phyloP scores from a whole-genome alignment of 1,284 basidiomycete genomes.

The Ceraceosorus guamensis region DNA sequence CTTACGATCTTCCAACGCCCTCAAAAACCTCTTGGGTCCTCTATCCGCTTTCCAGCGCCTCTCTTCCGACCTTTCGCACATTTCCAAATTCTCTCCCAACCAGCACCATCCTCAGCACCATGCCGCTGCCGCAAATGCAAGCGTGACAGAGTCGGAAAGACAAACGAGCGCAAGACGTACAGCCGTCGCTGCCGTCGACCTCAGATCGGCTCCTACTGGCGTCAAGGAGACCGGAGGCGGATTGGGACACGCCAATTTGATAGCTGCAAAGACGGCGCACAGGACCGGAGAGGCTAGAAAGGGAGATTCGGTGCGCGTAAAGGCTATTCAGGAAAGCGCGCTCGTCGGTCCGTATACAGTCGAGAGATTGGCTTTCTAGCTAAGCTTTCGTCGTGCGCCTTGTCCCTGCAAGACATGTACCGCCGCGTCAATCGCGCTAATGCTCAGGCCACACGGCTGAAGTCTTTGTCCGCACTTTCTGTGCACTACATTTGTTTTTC shows the following conservation, averaged over 20 bases:
- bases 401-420: too few relatives aligned
- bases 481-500: too few relatives aligned
- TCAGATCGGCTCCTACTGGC: background rate
- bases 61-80: conserved; percentile 14
- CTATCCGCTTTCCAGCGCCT: conserved; percentile 27
- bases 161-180: too few relatives aligned
- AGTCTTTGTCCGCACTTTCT: too few relatives aligned
- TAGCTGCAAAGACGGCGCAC: too few relatives aligned
- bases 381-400: too few relatives aligned
- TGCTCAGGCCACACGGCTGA: too few relatives aligned
- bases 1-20: conserved; percentile 13
- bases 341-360: conserved; percentile 27
- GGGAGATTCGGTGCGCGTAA: conserved; percentile 15
- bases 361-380: conserved; percentile 25
- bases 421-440: too few relatives aligned
- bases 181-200: too few relatives aligned
- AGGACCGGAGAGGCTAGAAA: conserved; percentile 18
- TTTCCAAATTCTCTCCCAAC: background rate
- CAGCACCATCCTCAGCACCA: conserved; percentile 4
- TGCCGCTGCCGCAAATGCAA: background rate
- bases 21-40: conserved; percentile 20
- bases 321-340: conserved; percentile 25
- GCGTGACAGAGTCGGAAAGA: background rate
- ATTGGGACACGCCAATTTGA: too few relatives aligned
- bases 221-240: conserved; percentile 27